Evolutionary conservation across 495 filamentous ascomycete species (phyloP), one percentile per base, ranked within the genome.

Genomic region (Penicillium lagena): DNA sequence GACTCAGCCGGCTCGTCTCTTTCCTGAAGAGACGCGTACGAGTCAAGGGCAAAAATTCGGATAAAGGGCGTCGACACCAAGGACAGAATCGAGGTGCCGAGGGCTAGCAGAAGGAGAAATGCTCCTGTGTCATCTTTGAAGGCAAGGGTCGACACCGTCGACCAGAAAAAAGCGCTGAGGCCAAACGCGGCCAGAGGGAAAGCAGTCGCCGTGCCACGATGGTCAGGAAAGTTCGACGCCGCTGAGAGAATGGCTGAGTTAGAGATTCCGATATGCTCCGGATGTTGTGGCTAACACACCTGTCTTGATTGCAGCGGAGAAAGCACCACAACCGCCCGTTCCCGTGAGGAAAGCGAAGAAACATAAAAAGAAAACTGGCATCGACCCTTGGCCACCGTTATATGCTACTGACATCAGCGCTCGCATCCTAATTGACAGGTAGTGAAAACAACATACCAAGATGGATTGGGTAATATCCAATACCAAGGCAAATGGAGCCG

Each of bases 161-260:
- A 86, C 71, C 95, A 98, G 76, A 97, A 95, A 61, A 97, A 89
- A 38, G 93, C 93, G 66, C 91, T 96, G 29, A 98, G 72, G 17
- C 93, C 93, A 62, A 97, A 96, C 5, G 87, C 89, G 35, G 91
- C 83, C 37, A 98, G 68, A 7, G 93, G 91, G 58, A 97, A 88
- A 2, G 89, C 90, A 7, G 93, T 97, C 11, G 93, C 93, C 13
- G 91, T 96, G 42, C 94, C 93, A 36, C 93, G 81, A 56, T 95
- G 86, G 30, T 82, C 73, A 2, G 91, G 94, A 76, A 89, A 98
- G 63, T 98, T 98, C 35, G 90, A 72, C 29, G 94, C 90, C 45
- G 88, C 91, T 74, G 30, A 0, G 42, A 37, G 17, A 27, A 33
- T 39, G n/a, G 15, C 46, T 37, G 53, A 40, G 14, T 15, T 33